Conservation (phyloP, 805 yeast species). For the Saccharomycopsis capsularis region DNA sequence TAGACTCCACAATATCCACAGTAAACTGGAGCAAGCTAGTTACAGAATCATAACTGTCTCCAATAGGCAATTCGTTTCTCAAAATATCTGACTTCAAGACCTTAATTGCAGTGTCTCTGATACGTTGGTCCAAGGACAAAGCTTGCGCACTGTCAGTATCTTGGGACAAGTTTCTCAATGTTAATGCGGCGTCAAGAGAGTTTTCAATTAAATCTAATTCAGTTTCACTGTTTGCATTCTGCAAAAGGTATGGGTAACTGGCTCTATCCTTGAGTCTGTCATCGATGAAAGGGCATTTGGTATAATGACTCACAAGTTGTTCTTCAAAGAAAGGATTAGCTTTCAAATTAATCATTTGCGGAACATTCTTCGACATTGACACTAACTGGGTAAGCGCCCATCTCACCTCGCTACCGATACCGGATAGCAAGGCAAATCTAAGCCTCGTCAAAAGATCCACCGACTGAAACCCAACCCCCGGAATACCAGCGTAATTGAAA, state of each 20-base stretch:
- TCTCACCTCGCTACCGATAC: conserved; percentile 10
- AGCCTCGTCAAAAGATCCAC: conserved; percentile 11
- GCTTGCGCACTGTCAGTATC: conserved; percentile 77
- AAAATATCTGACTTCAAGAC: conserved; percentile 34
- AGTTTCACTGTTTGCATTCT: conserved; percentile 6
- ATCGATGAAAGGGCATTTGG: conserved; percentile 8
- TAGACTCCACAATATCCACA: conserved; percentile 76
- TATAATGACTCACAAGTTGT: conserved; percentile 8
- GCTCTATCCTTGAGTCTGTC: not conserved
- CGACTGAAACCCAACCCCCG: conserved; percentile 16
- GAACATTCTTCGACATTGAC: conserved; percentile 6
- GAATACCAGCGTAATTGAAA: conserved; percentile 19
- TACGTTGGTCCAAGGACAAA: conserved; percentile 47
- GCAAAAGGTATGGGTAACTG: conserved; percentile 9
- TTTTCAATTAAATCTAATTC: conserved; percentile 7
- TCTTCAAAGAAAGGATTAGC: conserved; percentile 11
- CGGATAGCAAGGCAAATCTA: conserved; percentile 10
- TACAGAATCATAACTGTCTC: conserved; percentile 26
- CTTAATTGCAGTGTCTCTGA: conserved; percentile 38
- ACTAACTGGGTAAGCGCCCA: conserved; percentile 21
- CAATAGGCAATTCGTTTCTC: conserved; percentile 24
- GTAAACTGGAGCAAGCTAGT: conserved; percentile 58
- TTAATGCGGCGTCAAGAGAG: conserved; percentile 30
- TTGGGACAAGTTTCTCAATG: conserved; percentile 75
- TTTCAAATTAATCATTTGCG: conserved; percentile 12